phyloP scores from a whole-genome alignment of 495 filamentous ascomycete genomes.

The Aspergillus biplanus region DNA sequence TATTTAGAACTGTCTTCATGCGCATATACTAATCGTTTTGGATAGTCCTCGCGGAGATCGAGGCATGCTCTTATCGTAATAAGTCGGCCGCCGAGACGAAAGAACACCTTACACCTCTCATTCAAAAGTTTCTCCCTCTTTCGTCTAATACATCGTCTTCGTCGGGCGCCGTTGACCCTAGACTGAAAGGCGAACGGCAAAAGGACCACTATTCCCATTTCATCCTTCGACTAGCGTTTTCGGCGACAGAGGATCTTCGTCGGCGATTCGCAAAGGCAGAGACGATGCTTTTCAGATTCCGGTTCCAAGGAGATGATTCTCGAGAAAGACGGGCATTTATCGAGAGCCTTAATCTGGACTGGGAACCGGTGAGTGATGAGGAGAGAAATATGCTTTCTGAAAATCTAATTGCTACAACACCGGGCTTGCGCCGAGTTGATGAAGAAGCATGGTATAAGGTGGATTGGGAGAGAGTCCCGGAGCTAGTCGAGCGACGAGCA shows the following conservation, averaged over 20 bases:
- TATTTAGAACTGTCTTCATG: not conserved
- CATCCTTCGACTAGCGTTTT: slow-evolving; percentile 92
- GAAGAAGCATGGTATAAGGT: slow-evolving; percentile 94
- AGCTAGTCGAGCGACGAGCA: slow-evolving; percentile 78
- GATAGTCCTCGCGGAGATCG: slow-evolving; percentile 89
- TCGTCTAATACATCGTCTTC: slow-evolving; percentile 71
- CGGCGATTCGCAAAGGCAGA: slow-evolving; percentile 86
- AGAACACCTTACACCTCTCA: slow-evolving; percentile 74
- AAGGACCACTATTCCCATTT: slow-evolving; percentile 99
- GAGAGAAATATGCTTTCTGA: slow-evolving; percentile 64
- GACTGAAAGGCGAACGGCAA: slow-evolving; percentile 74
- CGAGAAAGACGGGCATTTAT: slow-evolving; percentile 77
- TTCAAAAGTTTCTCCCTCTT: slow-evolving; percentile 86
- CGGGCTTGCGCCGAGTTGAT: slow-evolving; percentile 59
- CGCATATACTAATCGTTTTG: slow-evolving; percentile 8
- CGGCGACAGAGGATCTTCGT: slow-evolving; percentile 88
- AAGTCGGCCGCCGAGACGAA: slow-evolving; percentile 76
- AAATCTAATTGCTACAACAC: slow-evolving; percentile 56
- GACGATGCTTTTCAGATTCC: slow-evolving; percentile 81
- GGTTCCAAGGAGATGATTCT: slow-evolving; percentile 71
- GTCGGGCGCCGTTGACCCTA: slow-evolving; percentile 44
- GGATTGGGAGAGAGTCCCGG: slow-evolving; percentile 90
- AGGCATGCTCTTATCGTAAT: slow-evolving; percentile 95
- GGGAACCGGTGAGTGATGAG: slow-evolving; percentile 77
- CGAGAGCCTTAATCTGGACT: slow-evolving; percentile 74